These are phyloP conservation scores for Saprolegnia diclina DNA, from an alignment of 352 stramenopile species.

Conservation along the genomic window DNA sequence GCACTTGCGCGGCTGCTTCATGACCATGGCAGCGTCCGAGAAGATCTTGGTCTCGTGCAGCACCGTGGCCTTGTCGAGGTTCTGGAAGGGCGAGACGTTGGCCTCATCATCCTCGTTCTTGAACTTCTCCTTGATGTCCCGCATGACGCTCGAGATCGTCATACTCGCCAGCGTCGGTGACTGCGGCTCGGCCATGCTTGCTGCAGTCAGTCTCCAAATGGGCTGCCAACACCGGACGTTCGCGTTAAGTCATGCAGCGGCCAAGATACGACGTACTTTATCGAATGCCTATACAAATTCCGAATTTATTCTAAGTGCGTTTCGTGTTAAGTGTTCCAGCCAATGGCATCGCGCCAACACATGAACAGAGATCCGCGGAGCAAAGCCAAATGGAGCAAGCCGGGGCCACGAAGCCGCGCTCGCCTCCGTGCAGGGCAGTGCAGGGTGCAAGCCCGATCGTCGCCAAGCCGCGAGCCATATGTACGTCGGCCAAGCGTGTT, in stretches of 20 bases:
- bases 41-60: constrained; percentile 99
- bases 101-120: constrained; percentile 96
- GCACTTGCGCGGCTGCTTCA: constrained; percentile 95
- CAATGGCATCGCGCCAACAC: constrained; percentile 11
- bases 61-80: constrained; percentile 93
- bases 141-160: constrained; percentile 83
- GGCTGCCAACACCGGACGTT: background rate
- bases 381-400: too few species aligned
- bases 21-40: constrained; percentile 96
- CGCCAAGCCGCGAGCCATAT: too few species aligned
- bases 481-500: too few species aligned
- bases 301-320: too few species aligned
- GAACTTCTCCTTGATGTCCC: constrained; percentile 98
- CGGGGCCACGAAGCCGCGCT: too few species aligned
- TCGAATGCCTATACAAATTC: constrained; percentile 3
- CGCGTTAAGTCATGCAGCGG: background rate
- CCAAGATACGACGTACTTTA: background rate
- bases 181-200: constrained; percentile 1
- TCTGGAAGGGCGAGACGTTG: constrained; percentile 88
- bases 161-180: constrained; percentile 20
- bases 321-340: constrained; percentile 1
- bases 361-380: background rate
- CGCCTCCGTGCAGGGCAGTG: too few species aligned
- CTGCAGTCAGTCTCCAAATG: background rate
- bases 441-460: too few species aligned